Evolutionary conservation across 257 asterid species (phyloP).

Genomic region (Agastache rugosa): DNA sequence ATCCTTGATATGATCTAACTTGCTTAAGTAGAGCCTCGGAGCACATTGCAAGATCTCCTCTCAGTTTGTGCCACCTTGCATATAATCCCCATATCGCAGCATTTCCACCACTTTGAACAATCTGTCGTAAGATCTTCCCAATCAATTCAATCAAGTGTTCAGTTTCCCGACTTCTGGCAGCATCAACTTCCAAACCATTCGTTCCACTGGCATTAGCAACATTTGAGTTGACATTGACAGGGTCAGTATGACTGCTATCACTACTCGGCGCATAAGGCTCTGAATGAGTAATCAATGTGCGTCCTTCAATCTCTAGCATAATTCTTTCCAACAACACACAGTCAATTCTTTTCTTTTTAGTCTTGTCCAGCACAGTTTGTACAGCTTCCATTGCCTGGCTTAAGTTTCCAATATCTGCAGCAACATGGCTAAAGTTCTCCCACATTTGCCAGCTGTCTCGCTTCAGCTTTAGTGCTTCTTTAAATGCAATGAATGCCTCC

Average conservation of each 20-base stretch:
- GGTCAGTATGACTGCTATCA: conserved; percentile 14
- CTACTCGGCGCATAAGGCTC: conserved; percentile 24
- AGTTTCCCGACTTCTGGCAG: conserved; percentile 55
- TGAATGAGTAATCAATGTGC: conserved; percentile 38
- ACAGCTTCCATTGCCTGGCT: conserved; percentile 84
- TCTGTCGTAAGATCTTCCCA: conserved; percentile 68
- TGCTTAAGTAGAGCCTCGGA: conserved; percentile 94
- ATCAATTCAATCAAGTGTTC: conserved; percentile 61
- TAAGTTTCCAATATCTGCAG: conserved; percentile 79
- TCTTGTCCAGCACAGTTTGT: conserved; percentile 67
- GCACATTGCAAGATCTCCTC: conserved; percentile 87
- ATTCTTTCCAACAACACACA: conserved; percentile 62
- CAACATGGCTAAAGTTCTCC: conserved; percentile 91
- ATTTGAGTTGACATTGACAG: neutral
- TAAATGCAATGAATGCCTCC: conserved; percentile 91
- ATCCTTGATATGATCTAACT: conserved; percentile 87
- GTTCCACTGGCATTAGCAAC: conserved; percentile 33
- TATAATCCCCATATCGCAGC: conserved; percentile 82
- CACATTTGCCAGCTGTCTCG: conserved; percentile 99
- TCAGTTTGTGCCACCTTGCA: conserved; percentile 89
- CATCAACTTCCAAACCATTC: conserved; percentile 40
- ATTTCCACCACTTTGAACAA: conserved; percentile 67
- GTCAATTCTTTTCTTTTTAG: conserved; percentile 66
- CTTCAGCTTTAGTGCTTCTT: conserved; percentile 90
- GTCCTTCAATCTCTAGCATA: conserved; percentile 64